Conservation (phyloP, 2,329 filamentous ascomycete species). For the Diplocarpon mali region DNA sequence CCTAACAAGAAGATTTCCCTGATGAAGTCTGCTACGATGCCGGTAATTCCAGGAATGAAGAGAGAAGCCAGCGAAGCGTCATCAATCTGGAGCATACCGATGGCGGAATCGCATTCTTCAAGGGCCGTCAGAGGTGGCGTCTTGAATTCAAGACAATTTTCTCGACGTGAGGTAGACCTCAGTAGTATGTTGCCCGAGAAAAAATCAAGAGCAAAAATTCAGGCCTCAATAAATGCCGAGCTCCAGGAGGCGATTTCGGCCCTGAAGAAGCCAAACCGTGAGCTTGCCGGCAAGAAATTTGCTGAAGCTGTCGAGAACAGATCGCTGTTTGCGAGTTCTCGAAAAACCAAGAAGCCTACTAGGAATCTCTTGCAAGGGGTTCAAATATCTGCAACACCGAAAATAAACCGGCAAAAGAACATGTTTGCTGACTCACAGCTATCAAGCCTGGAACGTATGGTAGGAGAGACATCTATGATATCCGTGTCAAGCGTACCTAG, state of each 20-base stretch:
- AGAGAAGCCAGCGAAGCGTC: slow-evolving; percentile 54
- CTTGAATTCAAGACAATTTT: slow-evolving; percentile 33
- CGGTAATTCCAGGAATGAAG: slow-evolving; percentile 50
- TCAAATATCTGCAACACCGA: slow-evolving; percentile 28
- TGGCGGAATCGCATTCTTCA: slow-evolving; percentile 28
- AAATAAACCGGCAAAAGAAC: slow-evolving; percentile 22
- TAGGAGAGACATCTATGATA: slow-evolving; percentile 11
- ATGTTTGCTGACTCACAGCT: slow-evolving; percentile 14
- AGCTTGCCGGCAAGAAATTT: slow-evolving; percentile 54
- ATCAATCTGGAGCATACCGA: slow-evolving; percentile 39
- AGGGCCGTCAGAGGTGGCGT: slow-evolving; percentile 29
- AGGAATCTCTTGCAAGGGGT: slow-evolving; percentile 28
- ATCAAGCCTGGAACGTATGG: slow-evolving; percentile 4
- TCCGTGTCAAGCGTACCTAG: slow-evolving; percentile 21
- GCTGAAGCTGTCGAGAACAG: slow-evolving; percentile 57
- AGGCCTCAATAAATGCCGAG: slow-evolving; percentile 57
- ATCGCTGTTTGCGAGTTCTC: slow-evolving; percentile 28
- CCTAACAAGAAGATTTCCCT: slow-evolving; percentile 50
- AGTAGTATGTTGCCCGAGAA: slow-evolving; percentile 40
- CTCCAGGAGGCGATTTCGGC: slow-evolving; percentile 63
- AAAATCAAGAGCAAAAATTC: slow-evolving; percentile 50
- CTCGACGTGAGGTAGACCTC: slow-evolving; percentile 42
- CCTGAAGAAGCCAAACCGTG: slow-evolving; percentile 65
- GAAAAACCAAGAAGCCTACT: slow-evolving; percentile 42
- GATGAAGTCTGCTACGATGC: slow-evolving; percentile 57